phyloP scores from a whole-genome alignment of 2,329 filamentous ascomycete species.

The Aspergillus brunneoviolaceus region DNA sequence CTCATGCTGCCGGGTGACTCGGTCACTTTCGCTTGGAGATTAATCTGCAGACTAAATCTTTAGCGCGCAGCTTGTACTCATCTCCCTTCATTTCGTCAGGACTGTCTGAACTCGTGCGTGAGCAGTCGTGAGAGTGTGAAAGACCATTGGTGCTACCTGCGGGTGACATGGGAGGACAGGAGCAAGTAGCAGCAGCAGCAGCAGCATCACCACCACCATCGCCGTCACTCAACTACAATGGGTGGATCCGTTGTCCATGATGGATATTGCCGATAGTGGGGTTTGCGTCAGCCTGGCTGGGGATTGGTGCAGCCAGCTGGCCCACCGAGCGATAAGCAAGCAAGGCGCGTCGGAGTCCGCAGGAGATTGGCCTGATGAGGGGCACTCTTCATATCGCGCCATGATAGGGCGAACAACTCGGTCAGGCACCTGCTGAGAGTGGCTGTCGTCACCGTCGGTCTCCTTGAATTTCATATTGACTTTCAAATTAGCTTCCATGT shows the following conservation, averaged over 20 bases:
- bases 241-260: background rate
- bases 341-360: slow-evolving; percentile 9
- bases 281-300: slow-evolving; percentile 2
- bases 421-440: background rate
- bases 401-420: background rate
- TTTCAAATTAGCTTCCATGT: background rate
- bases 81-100: background rate
- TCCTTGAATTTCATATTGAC: background rate
- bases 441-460: background rate
- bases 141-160: background rate
- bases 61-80: background rate
- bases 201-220: background rate
- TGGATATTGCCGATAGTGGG: slow-evolving; percentile 7
- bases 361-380: background rate
- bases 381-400: background rate
- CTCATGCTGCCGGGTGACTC: background rate
- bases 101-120: background rate
- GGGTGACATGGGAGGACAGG: background rate
- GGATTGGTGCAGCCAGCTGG: background rate
- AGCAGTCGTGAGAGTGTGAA: background rate
- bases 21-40: background rate
- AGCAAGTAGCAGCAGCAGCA: background rate
- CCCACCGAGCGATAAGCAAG: slow-evolving; percentile 4
- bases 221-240: background rate
- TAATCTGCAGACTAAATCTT: background rate